Evolutionary conservation across 164 flowering plant genomes (phyloP), one percentile per base, ranked within the genome.

Genomic region (Aristolochia fimbriata): DNA sequence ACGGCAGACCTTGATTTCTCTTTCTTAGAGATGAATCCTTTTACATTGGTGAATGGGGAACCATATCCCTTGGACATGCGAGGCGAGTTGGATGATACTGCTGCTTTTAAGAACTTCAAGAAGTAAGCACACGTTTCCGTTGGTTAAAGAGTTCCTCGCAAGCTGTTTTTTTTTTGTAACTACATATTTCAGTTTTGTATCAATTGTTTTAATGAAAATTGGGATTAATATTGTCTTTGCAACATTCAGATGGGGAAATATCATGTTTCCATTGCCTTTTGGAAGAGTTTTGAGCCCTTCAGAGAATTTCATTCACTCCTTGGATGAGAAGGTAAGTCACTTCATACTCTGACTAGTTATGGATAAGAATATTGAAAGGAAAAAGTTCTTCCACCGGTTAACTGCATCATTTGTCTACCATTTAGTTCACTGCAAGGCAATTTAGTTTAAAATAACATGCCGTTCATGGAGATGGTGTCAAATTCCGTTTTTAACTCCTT

Each of bases 31-130:
- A 87, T 87, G 97, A 91, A 91, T 71, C 95, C 97, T 8, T 90
- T 90, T 66, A 84, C 97, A 11, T 70, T 90, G 68, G 87, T 90
- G 48, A 66, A 86, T 60, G 96, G 91, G 49, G 77, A 85, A 70
- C 96, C 93, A 60, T 87, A 84, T 71, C 96, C 96, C 11, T 67
- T 91, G 73, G 96, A 91, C 66, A 91, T 86, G 97, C 80, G 95
- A 54, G 97, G 95, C 51, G 97, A 87, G 61, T 63, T 90, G 80
- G 97, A 90, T 76, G 95, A 90, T 60, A 90, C 97, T 56, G 95
- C 97, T 58, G 83, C 92, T 33, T 90, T 90, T 73, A 87, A 90
- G 77, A 90, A 90, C 76, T 90, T 90, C 51, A 83, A 85, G 33
- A 90, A 84, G 97, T 90, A 85, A n/a, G 15, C 24, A 11, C 66